Percentiles rank a stretch among this genome's conserved stretches.
phyloP scores from a whole-genome alignment of 2,329 filamentous ascomycete species.

The Bipolaris oryzae region DNA sequence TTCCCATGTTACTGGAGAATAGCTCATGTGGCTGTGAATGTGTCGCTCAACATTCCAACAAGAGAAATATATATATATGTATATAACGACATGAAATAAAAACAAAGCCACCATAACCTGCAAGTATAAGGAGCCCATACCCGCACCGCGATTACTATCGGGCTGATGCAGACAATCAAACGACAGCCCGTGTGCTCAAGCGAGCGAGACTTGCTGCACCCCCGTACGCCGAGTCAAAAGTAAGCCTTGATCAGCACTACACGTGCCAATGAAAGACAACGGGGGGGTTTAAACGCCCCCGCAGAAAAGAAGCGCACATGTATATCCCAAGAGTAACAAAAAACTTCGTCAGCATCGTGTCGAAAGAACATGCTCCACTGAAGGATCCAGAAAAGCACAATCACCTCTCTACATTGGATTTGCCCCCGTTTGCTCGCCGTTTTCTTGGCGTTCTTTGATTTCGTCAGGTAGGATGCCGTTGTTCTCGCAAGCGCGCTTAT shows the following conservation, averaged over 20 bases:
- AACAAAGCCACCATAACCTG: conserved; percentile 14
- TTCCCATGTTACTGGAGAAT: conserved; percentile 14
- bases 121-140: conserved; percentile 17
- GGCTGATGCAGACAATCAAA: conserved; percentile 21
- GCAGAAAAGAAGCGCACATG: conserved; percentile 11
- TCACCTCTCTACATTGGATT: conserved; percentile 27
- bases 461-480: conserved; percentile 50
- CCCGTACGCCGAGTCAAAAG: conserved; percentile 26
- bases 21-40: conserved; percentile 9
- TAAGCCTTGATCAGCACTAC: conserved; percentile 10
- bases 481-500: conserved; percentile 63
- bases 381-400: neutral
- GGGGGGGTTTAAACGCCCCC: neutral
- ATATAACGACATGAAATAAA: conserved; percentile 9
- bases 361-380: conserved; percentile 2
- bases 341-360: conserved; percentile 11
- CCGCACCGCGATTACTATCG: conserved; percentile 19
- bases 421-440: conserved; percentile 45
- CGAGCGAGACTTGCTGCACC: conserved; percentile 30
- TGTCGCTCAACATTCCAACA: conserved; percentile 9
- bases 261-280: conserved; percentile 8
- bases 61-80: conserved; percentile 1
- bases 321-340: conserved; percentile 13
- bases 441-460: conserved; percentile 49
- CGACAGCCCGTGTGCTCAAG: conserved; percentile 20